Conservation (phyloP, 1,139 yeast species). For the Sugiyamaella paludigena region DNA sequence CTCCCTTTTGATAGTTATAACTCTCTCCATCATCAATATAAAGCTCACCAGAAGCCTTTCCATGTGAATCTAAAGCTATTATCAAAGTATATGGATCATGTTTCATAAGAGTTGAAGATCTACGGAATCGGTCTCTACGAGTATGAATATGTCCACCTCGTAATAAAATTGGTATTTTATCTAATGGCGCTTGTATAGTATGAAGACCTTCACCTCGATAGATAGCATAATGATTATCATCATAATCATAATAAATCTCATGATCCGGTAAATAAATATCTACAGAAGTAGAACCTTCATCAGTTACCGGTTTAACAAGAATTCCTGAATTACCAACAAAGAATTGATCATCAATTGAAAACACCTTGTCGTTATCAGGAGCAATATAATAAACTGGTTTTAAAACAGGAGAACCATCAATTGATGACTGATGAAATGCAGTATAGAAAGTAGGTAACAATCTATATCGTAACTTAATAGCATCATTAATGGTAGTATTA, state of each 20-base stretch:
- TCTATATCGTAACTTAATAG: conserved; percentile 68
- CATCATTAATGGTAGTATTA: conserved; percentile 63
- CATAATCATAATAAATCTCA: conserved; percentile 53
- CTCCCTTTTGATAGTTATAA: conserved; percentile 47
- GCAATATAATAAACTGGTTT: conserved; percentile 70
- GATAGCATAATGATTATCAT: conserved; percentile 47
- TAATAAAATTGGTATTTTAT: conserved; percentile 67
- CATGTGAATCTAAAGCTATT: conserved; percentile 51
- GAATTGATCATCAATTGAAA: conserved; percentile 77
- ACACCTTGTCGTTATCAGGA: conserved; percentile 52
- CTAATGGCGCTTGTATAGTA: conserved; percentile 50
- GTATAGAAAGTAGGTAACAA: conserved; percentile 80
- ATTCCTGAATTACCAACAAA: conserved; percentile 72
- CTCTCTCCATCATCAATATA: conserved; percentile 89
- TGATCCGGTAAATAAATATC: conserved; percentile 63
- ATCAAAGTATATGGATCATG: conserved; percentile 81
- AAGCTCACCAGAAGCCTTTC: conserved; percentile 52
- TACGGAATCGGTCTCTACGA: conserved; percentile 69
- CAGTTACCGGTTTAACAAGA: conserved; percentile 78
- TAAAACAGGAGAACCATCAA: conserved; percentile 66
- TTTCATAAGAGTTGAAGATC: conserved; percentile 74
- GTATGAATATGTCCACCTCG: conserved; percentile 77
- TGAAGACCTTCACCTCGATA: conserved; percentile 42
- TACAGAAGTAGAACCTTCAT: conserved; percentile 47
- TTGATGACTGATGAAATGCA: conserved; percentile 64